Base-by-base conservation (phyloP, 2,329 filamentous ascomycete species). In the Diaporthe vexans region DNA sequence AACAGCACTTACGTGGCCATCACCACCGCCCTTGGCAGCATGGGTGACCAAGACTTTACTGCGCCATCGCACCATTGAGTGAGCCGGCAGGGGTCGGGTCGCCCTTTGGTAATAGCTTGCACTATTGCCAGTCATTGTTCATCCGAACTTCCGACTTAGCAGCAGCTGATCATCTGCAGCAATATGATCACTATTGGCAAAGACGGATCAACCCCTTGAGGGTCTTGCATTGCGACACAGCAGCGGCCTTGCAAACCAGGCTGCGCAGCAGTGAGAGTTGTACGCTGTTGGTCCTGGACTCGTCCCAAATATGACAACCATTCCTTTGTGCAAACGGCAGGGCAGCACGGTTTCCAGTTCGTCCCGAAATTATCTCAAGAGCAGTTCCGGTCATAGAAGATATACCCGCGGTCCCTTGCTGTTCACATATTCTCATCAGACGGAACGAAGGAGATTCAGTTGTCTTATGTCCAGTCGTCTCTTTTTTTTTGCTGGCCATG, bases 1-100 rank as follows among this genome's bases (percentile, higher is more conserved):
- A 73, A 33, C 54, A 69, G 33, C 37, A 74, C 67, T 72, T 59
- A 74, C 72, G 72, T 57, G 67, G 74, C 73, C 46, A 40, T 67
- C 61, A 58, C 24, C 56, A 74, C 19, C 54, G 40, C 59, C 59
- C 58, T 63, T 63, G 37, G 58, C 58, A 43, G 58, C 33, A 67
- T 52, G 63, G 48, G n/a, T 13, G 21, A 68, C 57, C n/a, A 56
- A 56, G 57, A 26, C 57, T n/a, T 56, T 46, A 35, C 70, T 72
- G 70, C 70, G 70, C 70, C 70, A 72, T 63, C 70, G 51, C n/a
- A 72, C 46, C 63, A 54, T 72, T 48, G 54, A 24, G 48, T 56
- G 46, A 54, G 57, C 57, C 26, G 19, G 57, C 48, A 43, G 54
- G 58, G 48, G 51, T 63, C 33, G 19, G 46, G 19, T 37, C 29